A percentile compares a stretch with the other conserved stretches of the same genome.
phyloP scores from a whole-genome alignment of 106 monocot species.

The Ottelia alismoides region DNA sequence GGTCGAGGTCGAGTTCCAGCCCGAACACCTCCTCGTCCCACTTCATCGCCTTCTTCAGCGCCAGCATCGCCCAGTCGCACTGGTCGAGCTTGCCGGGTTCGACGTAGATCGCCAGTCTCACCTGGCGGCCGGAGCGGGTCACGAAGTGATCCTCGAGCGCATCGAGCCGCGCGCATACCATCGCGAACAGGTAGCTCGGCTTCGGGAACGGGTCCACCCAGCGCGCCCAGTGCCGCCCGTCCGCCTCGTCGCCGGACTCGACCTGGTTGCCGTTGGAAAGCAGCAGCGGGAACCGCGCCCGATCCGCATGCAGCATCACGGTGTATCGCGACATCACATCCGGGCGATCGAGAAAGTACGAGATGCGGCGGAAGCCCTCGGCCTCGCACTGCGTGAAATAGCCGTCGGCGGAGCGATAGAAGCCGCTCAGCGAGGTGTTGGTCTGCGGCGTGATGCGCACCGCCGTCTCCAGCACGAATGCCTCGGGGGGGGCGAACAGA shows the following conservation, averaged over 20 bases:
- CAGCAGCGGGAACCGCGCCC: not conserved
- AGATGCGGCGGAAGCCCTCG: not conserved
- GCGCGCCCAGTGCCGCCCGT: not conserved
- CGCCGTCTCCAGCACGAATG: not conserved
- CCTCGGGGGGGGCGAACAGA: not conserved
- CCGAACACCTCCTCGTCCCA: constrained; percentile 1
- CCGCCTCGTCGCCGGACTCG: not conserved
- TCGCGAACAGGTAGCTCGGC: not conserved
- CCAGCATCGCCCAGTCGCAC: not conserved
- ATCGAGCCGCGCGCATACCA: not conserved
- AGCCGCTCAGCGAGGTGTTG: not conserved
- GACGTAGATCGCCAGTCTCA: not conserved
- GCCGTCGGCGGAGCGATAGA: not conserved
- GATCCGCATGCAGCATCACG: not conserved
- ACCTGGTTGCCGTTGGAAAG: not conserved
- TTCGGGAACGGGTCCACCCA: not conserved
- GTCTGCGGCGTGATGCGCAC: not conserved
- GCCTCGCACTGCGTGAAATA: not conserved
- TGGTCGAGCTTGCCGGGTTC: not conserved
- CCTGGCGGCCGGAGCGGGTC: not conserved
- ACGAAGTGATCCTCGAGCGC: not conserved
- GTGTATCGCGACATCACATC: not conserved
- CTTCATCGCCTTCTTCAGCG: not conserved
- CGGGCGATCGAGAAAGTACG: not conserved
- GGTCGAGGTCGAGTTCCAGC: not conserved